A percentile compares a stretch with the other conserved stretches of the same genome.
These are phyloP conservation scores for Aureobasidium sp. DNA, from an alignment of 2,329 filamentous ascomycete genomes.

Conservation along the genomic window DNA sequence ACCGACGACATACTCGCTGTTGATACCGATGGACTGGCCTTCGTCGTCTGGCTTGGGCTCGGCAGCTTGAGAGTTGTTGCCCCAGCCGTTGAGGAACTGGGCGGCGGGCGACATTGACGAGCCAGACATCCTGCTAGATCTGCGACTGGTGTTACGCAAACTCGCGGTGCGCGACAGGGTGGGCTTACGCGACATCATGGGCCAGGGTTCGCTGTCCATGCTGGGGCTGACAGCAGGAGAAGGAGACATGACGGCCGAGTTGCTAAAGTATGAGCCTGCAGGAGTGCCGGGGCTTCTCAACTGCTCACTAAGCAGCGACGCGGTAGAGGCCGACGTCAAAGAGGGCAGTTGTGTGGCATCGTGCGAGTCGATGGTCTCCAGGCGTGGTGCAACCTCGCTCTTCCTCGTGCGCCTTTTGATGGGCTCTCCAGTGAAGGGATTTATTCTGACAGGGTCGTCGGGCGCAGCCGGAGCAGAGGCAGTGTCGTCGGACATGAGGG, in stretches of 20 bases:
- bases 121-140: constrained; percentile 42
- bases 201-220: constrained; percentile 18
- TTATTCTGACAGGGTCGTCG: constrained; percentile 12
- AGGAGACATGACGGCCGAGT: constrained; percentile 25
- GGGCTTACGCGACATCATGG: constrained; percentile 18
- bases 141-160: constrained; percentile 28
- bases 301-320: constrained; percentile 31
- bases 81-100: constrained; percentile 49
- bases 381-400: constrained; percentile 12
- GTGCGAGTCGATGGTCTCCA: constrained; percentile 13
- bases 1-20: constrained; percentile 56
- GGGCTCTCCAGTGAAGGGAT: constrained; percentile 15
- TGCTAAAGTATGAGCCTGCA: background rate
- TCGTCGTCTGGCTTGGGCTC: constrained; percentile 52
- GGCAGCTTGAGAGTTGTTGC: constrained; percentile 28
- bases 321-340: constrained; percentile 34
- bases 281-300: constrained; percentile 17
- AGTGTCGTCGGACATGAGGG: background rate
- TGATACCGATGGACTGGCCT: constrained; percentile 54
- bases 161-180: constrained; percentile 21
- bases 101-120: constrained; percentile 50
- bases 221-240: constrained; percentile 30
- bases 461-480: constrained; percentile 7
- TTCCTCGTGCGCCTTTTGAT: constrained; percentile 14
- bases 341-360: constrained; percentile 24